These are phyloP conservation scores for Apiospora sp. DNA, from an alignment of 2,329 filamentous ascomycete genomes.

Conservation along the genomic window DNA sequence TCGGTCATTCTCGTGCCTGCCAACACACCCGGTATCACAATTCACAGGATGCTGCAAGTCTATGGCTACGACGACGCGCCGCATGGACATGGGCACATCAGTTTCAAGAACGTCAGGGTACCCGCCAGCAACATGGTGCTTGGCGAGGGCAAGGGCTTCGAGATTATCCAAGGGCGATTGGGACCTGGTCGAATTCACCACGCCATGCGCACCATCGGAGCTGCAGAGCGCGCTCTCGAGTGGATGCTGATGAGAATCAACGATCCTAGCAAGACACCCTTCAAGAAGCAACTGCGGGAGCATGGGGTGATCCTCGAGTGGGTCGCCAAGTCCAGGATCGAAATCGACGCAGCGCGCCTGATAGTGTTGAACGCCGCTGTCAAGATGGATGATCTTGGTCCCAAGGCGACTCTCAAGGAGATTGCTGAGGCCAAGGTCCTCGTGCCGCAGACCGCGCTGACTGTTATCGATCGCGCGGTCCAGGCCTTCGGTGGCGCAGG, in stretches of 20 bases:
- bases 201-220: slow-evolving; percentile 93
- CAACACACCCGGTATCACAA: slow-evolving; percentile 82
- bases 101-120: slow-evolving; percentile 89
- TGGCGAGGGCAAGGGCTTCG: slow-evolving; percentile 92
- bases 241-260: slow-evolving; percentile 96
- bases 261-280: slow-evolving; percentile 88
- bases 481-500: slow-evolving; percentile 92
- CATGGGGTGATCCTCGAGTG: slow-evolving; percentile 96
- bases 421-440: slow-evolving; percentile 96
- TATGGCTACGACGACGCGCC: slow-evolving; percentile 99
- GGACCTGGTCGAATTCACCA: slow-evolving; percentile 97
- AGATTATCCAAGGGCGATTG: slow-evolving; percentile 97
- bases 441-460: slow-evolving; percentile 81
- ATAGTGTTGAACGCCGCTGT: slow-evolving; percentile 93
- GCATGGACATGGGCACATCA: slow-evolving; percentile 94
- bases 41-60: slow-evolving; percentile 91
- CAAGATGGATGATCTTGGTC: slow-evolving; percentile 88
- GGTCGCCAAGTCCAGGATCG: slow-evolving; percentile 89
- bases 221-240: slow-evolving; percentile 89
- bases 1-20: slow-evolving; percentile 91
- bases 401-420: slow-evolving; percentile 89
- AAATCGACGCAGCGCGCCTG: slow-evolving; percentile 91
- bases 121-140: slow-evolving; percentile 86
- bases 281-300: slow-evolving; percentile 84
- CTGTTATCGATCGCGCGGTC: slow-evolving; percentile 92